These are phyloP conservation scores for Pythium vanterpoolii DNA, from an alignment of 352 stramenopile genomes.

Conservation along the genomic window DNA sequence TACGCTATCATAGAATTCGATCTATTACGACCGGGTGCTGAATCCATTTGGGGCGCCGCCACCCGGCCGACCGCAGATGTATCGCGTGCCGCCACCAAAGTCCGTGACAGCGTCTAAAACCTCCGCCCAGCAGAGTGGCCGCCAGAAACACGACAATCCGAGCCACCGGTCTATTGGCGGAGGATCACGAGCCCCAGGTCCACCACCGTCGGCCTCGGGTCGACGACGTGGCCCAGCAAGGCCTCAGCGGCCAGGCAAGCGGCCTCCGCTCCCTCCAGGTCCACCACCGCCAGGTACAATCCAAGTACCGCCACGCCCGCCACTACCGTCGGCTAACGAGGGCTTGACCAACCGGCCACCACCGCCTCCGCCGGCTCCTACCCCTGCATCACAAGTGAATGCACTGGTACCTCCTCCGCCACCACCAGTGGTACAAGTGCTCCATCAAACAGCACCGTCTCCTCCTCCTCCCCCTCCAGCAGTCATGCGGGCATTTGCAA, in stretches of 20 bases:
- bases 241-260: slow-evolving; percentile 47
- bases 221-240: slow-evolving; percentile 2
- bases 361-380: not conserved
- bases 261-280: slow-evolving; percentile 47
- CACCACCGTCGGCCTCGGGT: slow-evolving; percentile 9
- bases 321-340: slow-evolving; percentile 35
- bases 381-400: no score
- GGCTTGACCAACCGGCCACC: slow-evolving; percentile 1
- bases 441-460: not conserved
- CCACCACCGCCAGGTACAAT: slow-evolving; percentile 59
- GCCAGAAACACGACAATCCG: not conserved
- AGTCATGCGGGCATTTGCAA: no score
- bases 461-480: not conserved
- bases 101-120: slow-evolving; percentile 4
- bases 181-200: not conserved
- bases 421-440: not conserved
- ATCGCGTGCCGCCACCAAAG: slow-evolving; percentile 33
- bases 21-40: slow-evolving; percentile 79
- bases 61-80: slow-evolving; percentile 59
- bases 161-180: not conserved
- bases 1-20: slow-evolving; percentile 44
- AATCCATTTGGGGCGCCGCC: slow-evolving; percentile 74
- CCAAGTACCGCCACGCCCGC: slow-evolving; percentile 50
- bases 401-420: slow-evolving; percentile 7
- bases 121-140: not conserved